A percentile compares a stretch with the other conserved stretches of the same genome.
These are phyloP conservation scores for Chlamydomonas sphaeroides DNA, from an alignment of 139 green algal genomes.

Conservation along the genomic window DNA sequence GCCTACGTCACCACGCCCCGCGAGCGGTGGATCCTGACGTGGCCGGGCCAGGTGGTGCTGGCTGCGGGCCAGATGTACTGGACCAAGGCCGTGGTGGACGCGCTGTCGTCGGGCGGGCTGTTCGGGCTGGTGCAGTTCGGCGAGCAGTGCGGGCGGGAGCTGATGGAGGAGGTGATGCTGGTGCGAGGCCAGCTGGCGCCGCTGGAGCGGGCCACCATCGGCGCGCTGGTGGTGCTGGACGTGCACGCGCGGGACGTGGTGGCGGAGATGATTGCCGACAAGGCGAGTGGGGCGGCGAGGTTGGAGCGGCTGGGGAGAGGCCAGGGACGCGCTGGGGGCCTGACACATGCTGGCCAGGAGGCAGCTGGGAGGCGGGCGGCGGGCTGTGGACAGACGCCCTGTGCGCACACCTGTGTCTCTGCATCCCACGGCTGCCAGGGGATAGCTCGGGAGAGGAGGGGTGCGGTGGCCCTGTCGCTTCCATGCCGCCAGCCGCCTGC, in stretches of 20 bases:
- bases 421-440: too few species aligned
- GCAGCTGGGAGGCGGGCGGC: too few species aligned
- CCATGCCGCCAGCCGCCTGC: too few species aligned
- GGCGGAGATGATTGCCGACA: conserved; percentile 63
- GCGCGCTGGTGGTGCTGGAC: conserved; percentile 74
- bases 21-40: conserved; percentile 68
- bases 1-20: conserved; percentile 48
- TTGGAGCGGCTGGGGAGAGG: too few species aligned
- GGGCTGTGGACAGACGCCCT: too few species aligned
- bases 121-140: conserved; percentile 45
- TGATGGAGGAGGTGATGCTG: conserved; percentile 63
- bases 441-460: too few species aligned
- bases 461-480: too few species aligned
- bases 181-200: conserved; percentile 61
- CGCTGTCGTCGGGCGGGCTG: conserved; percentile 38
- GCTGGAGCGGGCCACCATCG: conserved; percentile 67
- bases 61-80: conserved; percentile 61
- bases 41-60: conserved; percentile 63
- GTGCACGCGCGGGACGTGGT: conserved; percentile 75
- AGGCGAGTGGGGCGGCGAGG: conserved; percentile 9
- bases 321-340: too few species aligned
- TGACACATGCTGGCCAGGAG: too few species aligned
- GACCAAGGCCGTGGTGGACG: conserved; percentile 48
- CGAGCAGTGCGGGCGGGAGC: conserved; percentile 48
- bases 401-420: too few species aligned